Evolutionary conservation across 1,139 yeast genomes (phyloP).

Genomic region (Arxiozyma heterogenica): DNA sequence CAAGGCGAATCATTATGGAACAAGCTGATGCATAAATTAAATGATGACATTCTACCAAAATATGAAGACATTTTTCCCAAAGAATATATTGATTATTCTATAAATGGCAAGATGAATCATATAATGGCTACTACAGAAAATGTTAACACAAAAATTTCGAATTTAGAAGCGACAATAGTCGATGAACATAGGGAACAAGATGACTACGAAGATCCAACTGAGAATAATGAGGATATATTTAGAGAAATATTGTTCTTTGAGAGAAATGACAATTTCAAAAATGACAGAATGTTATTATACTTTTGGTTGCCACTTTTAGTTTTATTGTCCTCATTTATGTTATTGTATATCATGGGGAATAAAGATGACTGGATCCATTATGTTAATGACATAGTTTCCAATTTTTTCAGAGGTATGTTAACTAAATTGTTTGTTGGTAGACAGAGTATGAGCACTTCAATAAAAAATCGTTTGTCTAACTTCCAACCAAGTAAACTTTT

Average conservation of each 20-base stretch:
- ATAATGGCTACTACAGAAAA: constrained; percentile 14
- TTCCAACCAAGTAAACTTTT: constrained; percentile 17
- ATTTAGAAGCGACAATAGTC: constrained; percentile 7
- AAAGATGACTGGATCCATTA: constrained; percentile 25
- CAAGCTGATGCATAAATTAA: constrained; percentile 52
- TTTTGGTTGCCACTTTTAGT: constrained; percentile 78
- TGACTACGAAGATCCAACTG: constrained; percentile 29
- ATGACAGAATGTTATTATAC: constrained; percentile 77
- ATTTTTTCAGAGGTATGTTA: constrained; percentile 41
- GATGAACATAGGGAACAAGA: constrained; percentile 9
- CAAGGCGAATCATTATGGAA: constrained; percentile 38
- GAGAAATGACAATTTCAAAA: constrained; percentile 51
- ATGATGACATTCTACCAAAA: constrained; percentile 54
- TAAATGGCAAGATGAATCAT: constrained; percentile 7
- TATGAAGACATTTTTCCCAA: constrained; percentile 77
- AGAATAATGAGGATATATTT: constrained; percentile 44
- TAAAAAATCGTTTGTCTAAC: constrained; percentile 31
- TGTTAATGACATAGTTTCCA: constrained; percentile 34
- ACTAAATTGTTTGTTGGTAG: constrained; percentile 62
- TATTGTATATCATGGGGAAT: constrained; percentile 46
- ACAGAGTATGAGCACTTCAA: constrained; percentile 54
- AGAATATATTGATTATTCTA: constrained; percentile 4
- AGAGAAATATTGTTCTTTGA: constrained; percentile 45
- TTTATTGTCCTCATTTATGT: constrained; percentile 42
- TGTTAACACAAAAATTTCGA: neutral